phyloP scores from a whole-genome alignment of 306 rosid species.

The Cicer pinnatifidum region DNA sequence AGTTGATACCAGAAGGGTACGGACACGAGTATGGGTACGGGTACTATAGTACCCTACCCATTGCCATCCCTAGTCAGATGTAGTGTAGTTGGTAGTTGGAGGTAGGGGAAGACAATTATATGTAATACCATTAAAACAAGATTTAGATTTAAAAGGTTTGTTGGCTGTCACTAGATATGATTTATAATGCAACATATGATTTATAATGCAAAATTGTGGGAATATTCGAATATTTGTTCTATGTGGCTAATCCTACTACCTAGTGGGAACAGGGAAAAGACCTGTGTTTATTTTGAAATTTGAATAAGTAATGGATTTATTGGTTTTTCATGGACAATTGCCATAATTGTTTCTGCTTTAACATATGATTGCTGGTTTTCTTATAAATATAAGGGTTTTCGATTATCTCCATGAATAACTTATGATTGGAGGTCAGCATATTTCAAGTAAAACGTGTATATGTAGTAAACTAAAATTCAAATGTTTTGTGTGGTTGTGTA shows the following conservation, averaged over 20 bases:
- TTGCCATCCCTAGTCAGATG: too few species aligned
- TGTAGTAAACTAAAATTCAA: conserved; percentile 37
- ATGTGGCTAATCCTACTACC: conserved; percentile 3
- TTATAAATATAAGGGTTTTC: not conserved
- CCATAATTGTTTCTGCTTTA: not conserved
- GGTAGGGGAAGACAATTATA: not conserved
- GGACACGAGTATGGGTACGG: too few species aligned
- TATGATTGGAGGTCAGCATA: conserved; percentile 3
- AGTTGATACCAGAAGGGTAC: too few species aligned
- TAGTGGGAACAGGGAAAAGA: not conserved
- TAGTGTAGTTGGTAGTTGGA: not conserved
- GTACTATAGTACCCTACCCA: too few species aligned
- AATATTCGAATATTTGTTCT: not conserved
- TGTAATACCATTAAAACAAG: not conserved
- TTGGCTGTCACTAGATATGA: not conserved
- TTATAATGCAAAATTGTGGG: not conserved
- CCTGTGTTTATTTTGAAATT: conserved; percentile 23
- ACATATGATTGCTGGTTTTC: conserved; percentile 26
- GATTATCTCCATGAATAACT: not conserved
- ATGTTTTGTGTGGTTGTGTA: conserved; percentile 49
- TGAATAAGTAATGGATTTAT: conserved; percentile 18
- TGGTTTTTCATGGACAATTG: not conserved
- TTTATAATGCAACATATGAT: not conserved
- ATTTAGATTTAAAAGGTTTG: conserved; percentile 1
- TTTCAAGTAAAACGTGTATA: conserved; percentile 2